Evolutionary conservation across 2,329 filamentous ascomycete genomes (phyloP), one percentile per base, ranked within the genome.

Genomic region (Cladosporium colombiae): DNA sequence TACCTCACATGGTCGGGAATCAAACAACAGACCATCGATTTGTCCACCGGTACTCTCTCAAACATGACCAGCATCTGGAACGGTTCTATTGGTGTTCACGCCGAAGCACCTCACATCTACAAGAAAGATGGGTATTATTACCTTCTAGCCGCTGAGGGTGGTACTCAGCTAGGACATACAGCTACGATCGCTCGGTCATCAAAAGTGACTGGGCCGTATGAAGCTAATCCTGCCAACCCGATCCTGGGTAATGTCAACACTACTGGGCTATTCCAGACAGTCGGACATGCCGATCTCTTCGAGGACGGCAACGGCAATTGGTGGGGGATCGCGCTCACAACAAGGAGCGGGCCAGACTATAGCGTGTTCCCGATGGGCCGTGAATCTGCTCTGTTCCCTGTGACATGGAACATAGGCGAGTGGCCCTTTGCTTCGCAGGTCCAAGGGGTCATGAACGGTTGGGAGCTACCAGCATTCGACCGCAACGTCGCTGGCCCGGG

Each of bases 221-320:
- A 71, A 52, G 33, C 49, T 4, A 62, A 71, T 52, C 65, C 67
- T 13, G 40, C 58, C 3, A 76, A 75, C 40, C 73, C 73, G 3
- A 66, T 75, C 18, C 53, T 74, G n/a, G 73, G 68, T 0, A 70
- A 70, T 13, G 62, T 64, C 46, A 72, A 71, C 29, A 75, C 70
- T 10, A 70, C 62, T 2, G 65, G 69, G 27, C 72, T 76, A 76
- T 77, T 71, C 65, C 84, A 87, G 69, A 84, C 84, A 1, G 81
- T 86, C 0, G 85, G 85, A 0, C 86, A 88, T 64, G 81, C 83
- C 0, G 85, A 88, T 68, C 67, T 87, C 1, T 86, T 87, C 65
- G 80, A 85, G 56, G 85, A 87, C 65, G 67, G 67, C 0, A 40
- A 69, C 0, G 83, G 81, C 0, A 80, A 83, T 35, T 87, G 85